These are phyloP conservation scores for Austroboletus eburneus DNA, from an alignment of 768 basidiomycete species.

Conservation along the genomic window DNA sequence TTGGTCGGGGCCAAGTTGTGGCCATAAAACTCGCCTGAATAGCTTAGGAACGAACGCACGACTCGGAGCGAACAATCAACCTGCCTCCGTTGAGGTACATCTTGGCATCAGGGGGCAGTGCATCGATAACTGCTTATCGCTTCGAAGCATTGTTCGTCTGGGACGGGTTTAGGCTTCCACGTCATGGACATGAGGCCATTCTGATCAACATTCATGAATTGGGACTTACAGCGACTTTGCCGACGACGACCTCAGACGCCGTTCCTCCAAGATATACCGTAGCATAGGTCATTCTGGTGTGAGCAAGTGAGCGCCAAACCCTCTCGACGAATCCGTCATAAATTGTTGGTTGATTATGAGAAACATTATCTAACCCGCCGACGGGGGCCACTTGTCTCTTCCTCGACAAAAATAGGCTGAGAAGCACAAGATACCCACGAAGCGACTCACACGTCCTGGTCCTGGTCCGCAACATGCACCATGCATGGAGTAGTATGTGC, in stretches of 20 bases:
- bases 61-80: neutral
- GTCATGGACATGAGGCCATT: constrained; percentile 61
- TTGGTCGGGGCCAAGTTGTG: constrained; percentile 38
- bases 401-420: too few relatives aligned
- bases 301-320: neutral
- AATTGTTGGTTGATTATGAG: neutral
- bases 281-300: constrained; percentile 24
- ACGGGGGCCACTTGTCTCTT: too few relatives aligned
- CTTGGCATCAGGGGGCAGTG: constrained; percentile 41
- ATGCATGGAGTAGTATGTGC: too few relatives aligned
- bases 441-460: too few relatives aligned
- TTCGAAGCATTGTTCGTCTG: constrained; percentile 59
- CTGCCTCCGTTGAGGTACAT: constrained; percentile 50
- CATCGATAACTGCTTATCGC: constrained; percentile 50
- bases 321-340: neutral
- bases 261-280: constrained; percentile 38
- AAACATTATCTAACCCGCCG: too few relatives aligned
- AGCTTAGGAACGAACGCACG: neutral
- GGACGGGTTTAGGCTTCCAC: constrained; percentile 42
- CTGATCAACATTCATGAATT: constrained; percentile 4
- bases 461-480: too few relatives aligned
- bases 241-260: constrained; percentile 34
- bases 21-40: constrained; percentile 55
- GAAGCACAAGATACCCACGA: too few relatives aligned
- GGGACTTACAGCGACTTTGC: constrained; percentile 35